Evolutionary conservation across 495 filamentous ascomycete genomes (phyloP).

Genomic region (Trichoderma erinaceum): DNA sequence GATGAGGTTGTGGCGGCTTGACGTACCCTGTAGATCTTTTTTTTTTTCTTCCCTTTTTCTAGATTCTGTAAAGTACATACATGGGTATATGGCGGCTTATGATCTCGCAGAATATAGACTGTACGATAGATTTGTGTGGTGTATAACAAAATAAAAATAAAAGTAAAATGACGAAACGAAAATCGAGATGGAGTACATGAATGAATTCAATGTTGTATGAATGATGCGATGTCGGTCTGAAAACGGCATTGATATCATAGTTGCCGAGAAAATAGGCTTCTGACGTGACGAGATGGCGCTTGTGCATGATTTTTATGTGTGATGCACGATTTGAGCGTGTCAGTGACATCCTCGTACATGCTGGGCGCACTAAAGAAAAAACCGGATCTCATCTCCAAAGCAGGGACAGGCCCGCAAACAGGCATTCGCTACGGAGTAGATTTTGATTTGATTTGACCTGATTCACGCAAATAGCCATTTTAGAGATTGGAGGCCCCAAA

Average conservation of each 20-base stretch:
- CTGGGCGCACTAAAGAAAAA: background rate
- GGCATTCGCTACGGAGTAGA: too few species aligned
- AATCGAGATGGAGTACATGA: background rate
- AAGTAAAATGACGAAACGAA: background rate
- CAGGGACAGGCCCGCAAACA: too few species aligned
- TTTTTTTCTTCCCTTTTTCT: too few species aligned
- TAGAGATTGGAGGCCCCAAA: background rate
- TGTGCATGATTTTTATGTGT: background rate
- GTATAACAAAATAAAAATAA: background rate
- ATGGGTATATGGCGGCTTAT: too few species aligned
- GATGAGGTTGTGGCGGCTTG: slow-evolving; percentile 50
- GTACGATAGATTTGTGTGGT: background rate
- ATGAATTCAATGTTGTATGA: background rate
- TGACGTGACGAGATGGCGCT: background rate
- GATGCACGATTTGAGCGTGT: too few species aligned
- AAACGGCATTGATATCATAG: background rate
- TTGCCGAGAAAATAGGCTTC: background rate
- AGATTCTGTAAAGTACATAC: background rate
- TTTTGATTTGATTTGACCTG: too few species aligned
- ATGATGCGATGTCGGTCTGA: too few species aligned
- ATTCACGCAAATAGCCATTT: background rate
- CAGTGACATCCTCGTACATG: too few species aligned
- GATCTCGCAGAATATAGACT: too few species aligned
- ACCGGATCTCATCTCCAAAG: background rate
- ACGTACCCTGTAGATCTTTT: background rate